Evolutionary conservation across 75 land plant species (phyloP).

Genomic region (Picea glauca): DNA sequence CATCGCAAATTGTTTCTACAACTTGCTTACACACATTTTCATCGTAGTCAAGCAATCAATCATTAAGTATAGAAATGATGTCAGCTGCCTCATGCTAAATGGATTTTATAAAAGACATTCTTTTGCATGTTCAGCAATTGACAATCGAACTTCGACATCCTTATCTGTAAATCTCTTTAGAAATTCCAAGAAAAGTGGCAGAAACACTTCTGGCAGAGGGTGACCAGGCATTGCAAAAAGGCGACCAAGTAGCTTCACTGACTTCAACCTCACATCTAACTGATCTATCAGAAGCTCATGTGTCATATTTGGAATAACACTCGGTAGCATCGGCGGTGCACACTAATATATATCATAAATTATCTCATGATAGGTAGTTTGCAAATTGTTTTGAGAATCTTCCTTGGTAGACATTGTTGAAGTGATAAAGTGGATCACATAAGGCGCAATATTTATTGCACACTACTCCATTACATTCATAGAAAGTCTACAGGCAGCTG

Average conservation of each 20-base stretch:
- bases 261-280: constrained; percentile 50
- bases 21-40: constrained; percentile 67
- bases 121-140: constrained; percentile 55
- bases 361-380: no score
- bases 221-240: constrained; percentile 49
- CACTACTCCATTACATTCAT: no score
- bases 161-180: constrained; percentile 67
- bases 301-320: no score
- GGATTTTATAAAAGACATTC: constrained; percentile 54
- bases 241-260: constrained; percentile 62
- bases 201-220: constrained; percentile 36
- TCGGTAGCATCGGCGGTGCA: constrained; percentile 7
- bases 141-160: constrained; percentile 50
- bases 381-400: no score
- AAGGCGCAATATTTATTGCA: no score
- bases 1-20: constrained; percentile 61
- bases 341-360: no score
- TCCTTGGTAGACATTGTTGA: no score
- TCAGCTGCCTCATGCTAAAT: constrained; percentile 52
- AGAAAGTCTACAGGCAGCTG: no score
- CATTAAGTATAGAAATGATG: constrained; percentile 46
- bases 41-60: constrained; percentile 64
- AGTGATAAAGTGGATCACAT: no score
- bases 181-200: constrained; percentile 57
- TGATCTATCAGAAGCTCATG: constrained; percentile 29